phyloP scores from a whole-genome alignment of 371 early-diverging fungal species.

The Massospora cicadina region DNA sequence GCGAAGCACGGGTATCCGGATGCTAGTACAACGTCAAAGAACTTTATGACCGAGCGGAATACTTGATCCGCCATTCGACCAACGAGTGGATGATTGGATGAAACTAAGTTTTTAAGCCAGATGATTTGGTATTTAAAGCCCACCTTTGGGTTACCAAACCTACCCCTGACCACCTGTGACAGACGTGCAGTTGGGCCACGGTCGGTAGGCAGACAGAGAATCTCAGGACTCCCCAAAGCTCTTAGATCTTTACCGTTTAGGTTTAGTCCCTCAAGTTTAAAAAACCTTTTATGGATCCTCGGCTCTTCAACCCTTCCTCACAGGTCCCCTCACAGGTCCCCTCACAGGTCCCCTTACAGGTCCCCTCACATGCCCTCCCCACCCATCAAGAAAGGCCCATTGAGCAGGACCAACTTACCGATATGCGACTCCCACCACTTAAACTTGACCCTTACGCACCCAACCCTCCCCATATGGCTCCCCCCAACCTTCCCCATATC shows the following conservation, averaged over 20 bases:
- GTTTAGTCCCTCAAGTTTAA: neutral
- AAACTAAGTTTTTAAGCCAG: neutral
- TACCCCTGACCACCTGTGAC: neutral
- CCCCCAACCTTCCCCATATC: neutral
- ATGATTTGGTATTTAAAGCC: neutral
- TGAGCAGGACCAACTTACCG: neutral
- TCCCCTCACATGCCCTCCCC: too few species aligned
- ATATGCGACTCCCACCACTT: neutral
- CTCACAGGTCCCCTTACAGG: too few species aligned
- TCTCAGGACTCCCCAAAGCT: neutral
- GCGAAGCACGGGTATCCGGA: too few species aligned
- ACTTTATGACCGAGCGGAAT: neutral
- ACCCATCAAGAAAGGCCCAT: neutral
- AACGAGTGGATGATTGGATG: neutral
- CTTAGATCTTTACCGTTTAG: neutral
- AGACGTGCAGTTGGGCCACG: neutral
- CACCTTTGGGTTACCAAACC: neutral
- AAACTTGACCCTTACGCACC: neutral
- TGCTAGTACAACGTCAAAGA: too few species aligned
- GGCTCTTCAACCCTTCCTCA: neutral
- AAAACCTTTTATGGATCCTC: neutral
- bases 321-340: too few species aligned
- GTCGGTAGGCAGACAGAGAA: neutral
- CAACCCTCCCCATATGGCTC: neutral
- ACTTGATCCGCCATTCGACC: neutral